phyloP scores from a whole-genome alignment of 1,139 yeast species.

The Suhomyces maxii region DNA sequence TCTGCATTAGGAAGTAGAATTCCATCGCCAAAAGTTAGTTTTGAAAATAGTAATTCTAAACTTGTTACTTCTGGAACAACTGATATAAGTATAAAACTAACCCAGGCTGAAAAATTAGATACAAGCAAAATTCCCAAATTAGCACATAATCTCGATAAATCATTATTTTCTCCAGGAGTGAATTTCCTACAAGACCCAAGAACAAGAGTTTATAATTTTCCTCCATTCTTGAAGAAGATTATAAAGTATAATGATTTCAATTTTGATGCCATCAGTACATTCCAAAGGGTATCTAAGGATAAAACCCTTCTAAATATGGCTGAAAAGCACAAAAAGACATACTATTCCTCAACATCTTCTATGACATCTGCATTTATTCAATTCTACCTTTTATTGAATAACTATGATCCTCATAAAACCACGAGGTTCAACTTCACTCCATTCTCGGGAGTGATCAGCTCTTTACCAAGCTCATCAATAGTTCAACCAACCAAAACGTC shows the following conservation, averaged over 20 bases:
- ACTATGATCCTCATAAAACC: slow-evolving; percentile 26
- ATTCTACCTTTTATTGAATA: slow-evolving; percentile 71
- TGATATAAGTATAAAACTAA: slow-evolving; percentile 6
- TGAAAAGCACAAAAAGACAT: slow-evolving; percentile 38
- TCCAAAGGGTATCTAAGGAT: slow-evolving; percentile 62
- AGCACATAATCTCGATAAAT: slow-evolving; percentile 65
- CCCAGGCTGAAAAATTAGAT: slow-evolving; percentile 27
- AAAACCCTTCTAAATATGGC: slow-evolving; percentile 59
- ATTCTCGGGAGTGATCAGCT: slow-evolving; percentile 34
- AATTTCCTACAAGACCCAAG: slow-evolving; percentile 79
- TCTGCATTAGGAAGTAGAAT: background rate
- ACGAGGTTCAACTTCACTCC: slow-evolving; percentile 35
- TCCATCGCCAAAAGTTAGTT: slow-evolving; percentile 1
- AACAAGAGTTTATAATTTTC: slow-evolving; percentile 69
- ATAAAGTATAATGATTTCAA: slow-evolving; percentile 70
- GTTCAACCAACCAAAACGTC: slow-evolving; percentile 37
- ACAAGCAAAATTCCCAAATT: slow-evolving; percentile 39
- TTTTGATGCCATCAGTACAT: slow-evolving; percentile 54
- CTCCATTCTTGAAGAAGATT: slow-evolving; percentile 59
- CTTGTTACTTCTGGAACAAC: background rate
- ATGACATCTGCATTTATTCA: slow-evolving; percentile 77
- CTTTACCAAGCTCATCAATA: slow-evolving; percentile 42
- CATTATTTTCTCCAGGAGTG: slow-evolving; percentile 79
- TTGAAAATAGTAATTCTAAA: slow-evolving; percentile 4
- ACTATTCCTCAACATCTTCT: slow-evolving; percentile 83